phyloP scores from a whole-genome alignment of 2,329 filamentous ascomycete species.

The Arthroderma uncinatum region DNA sequence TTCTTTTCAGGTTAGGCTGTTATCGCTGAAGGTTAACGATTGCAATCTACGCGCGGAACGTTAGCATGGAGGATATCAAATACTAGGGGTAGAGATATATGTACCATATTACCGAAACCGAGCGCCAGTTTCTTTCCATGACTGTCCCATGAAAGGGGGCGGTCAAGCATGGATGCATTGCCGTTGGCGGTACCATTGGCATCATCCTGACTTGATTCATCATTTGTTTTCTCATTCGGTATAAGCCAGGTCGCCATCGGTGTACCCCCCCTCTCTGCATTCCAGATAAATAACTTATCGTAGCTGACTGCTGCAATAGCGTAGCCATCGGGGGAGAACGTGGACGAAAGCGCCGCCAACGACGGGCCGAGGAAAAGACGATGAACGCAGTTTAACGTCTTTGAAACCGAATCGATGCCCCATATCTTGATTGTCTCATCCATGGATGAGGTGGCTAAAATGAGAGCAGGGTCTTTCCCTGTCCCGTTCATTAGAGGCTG shows the following conservation, averaged over 20 bases:
- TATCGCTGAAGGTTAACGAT: slow-evolving; percentile 32
- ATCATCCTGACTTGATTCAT: slow-evolving; percentile 23
- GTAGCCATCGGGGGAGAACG: slow-evolving; percentile 39
- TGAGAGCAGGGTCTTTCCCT: slow-evolving; percentile 19
- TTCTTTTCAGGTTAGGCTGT: slow-evolving; percentile 11
- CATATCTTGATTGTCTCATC: slow-evolving; percentile 38
- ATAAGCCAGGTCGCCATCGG: slow-evolving; percentile 33
- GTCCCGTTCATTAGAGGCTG: not conserved
- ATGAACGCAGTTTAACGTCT: slow-evolving; percentile 28
- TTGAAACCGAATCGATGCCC: slow-evolving; percentile 31
- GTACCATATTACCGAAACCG: slow-evolving; percentile 40
- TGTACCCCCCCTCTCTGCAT: slow-evolving; percentile 34
- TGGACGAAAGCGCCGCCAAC: slow-evolving; percentile 31
- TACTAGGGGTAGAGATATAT: slow-evolving; percentile 12
- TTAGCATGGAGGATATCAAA: not conserved
- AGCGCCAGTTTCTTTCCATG: slow-evolving; percentile 45
- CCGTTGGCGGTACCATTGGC: slow-evolving; percentile 22
- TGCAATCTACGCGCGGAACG: slow-evolving; percentile 14
- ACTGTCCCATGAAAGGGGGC: slow-evolving; percentile 42
- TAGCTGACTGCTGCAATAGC: slow-evolving; percentile 36
- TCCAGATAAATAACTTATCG: slow-evolving; percentile 38
- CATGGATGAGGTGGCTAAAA: slow-evolving; percentile 36
- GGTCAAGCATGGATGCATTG: slow-evolving; percentile 28
- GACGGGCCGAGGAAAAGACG: slow-evolving; percentile 27
- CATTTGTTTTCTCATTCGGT: slow-evolving; percentile 22